Evolutionary conservation across 2,329 filamentous ascomycete species (phyloP), one percentile per base, ranked within the genome.

Genomic region (Claviceps monticola): DNA sequence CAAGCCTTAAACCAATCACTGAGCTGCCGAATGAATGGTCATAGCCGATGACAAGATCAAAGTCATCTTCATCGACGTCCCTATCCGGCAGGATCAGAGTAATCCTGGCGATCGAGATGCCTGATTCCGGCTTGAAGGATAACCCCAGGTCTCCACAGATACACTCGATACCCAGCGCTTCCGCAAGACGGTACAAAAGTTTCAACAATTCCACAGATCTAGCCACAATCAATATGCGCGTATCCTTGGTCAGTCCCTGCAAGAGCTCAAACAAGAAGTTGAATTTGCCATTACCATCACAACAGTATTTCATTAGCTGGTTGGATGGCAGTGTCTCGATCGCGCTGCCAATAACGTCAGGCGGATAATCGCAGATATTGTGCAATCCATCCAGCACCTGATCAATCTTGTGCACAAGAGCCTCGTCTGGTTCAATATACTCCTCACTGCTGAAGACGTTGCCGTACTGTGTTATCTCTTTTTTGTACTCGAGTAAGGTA

Each of bases 201-300:
- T 75, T 71, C 42, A 78, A 63, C 6, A 78, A 64, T 34, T 70
- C 67, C 9, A 71, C 70, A 5, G 74, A 71, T 19, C 74, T 74
- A 8, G 71, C 75, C 11, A 83, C 59, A 23, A 84, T 71, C 14
- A 81, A 63, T 7, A 83, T 62, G 38, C 71, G 74, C 39, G 69
- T 71, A 11, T 73, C 66, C 13, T 66, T 61, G 16, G 66, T 62
- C 11, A 81, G 59, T 8, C 63, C 59, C 19, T 73, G 65, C 34
- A 82, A 60, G 3, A 84, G 65, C 55, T 81, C 77, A 45, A 71
- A 74, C 5, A 82, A 58, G 56, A 84, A 83, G 36, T 71, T 73
- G 57, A 77, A 79, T 57, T 84, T 84, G 51, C 76, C 67, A 61
- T 80, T 83, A 9, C 76, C 74, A 50, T 74, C 74, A 51, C 74